Conservation (phyloP, 441 rosid genomes). For the Adansonia rubrostipa region DNA sequence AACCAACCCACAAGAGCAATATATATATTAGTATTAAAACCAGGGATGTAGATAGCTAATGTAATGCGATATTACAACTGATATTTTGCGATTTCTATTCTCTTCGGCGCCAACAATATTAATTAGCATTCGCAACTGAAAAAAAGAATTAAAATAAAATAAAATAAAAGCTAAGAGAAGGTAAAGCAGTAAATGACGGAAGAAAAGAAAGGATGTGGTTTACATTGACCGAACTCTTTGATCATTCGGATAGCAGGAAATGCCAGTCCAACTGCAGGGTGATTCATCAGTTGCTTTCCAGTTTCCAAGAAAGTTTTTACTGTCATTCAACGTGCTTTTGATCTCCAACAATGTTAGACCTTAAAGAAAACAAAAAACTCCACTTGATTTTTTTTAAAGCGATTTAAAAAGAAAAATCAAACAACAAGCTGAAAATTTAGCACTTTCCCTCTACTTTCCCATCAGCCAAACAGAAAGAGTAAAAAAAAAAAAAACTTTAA, state of each 20-base stretch:
- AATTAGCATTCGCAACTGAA: too few relatives aligned
- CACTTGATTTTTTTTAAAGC: too few relatives aligned
- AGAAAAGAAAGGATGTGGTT: background rate
- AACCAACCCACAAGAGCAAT: conserved; percentile 16
- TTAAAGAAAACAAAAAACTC: conserved; percentile 18
- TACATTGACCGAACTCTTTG: conserved; percentile 80
- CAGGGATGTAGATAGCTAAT: background rate
- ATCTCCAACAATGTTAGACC: conserved; percentile 79
- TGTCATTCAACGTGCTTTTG: conserved; percentile 73
- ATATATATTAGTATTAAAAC: background rate
- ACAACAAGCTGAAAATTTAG: background rate
- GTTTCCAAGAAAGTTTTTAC: conserved; percentile 61
- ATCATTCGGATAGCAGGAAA: conserved; percentile 70
- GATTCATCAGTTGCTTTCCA: conserved; percentile 76
- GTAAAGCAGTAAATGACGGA: background rate
- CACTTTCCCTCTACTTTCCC: conserved; percentile 10
- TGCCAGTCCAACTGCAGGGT: conserved; percentile 95
- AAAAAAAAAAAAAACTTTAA: background rate
- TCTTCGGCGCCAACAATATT: too few relatives aligned
- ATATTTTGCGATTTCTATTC: too few relatives aligned
- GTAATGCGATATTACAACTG: too few relatives aligned
- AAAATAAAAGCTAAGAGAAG: background rate
- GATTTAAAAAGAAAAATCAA: background rate
- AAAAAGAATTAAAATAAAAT: too few relatives aligned
- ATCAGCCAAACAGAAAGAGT: conserved; percentile 21